A percentile compares a stretch with the other conserved stretches of the same genome.
phyloP scores from a whole-genome alignment of 2,329 filamentous ascomycete species.

The Botrytis galanthina region DNA sequence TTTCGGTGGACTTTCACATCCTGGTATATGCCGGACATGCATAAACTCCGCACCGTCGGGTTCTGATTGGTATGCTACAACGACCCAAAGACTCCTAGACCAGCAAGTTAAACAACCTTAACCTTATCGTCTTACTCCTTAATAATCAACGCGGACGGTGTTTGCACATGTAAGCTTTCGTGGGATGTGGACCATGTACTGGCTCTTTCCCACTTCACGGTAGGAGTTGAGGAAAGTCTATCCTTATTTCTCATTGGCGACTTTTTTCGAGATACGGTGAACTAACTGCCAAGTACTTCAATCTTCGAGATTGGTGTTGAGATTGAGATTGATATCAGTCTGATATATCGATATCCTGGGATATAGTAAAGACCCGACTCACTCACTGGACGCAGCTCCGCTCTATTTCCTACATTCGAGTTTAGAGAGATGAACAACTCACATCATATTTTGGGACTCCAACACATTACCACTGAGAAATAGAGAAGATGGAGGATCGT shows the following conservation, averaged over 20 bases:
- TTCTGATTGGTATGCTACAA: not conserved
- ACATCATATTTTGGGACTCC: not conserved
- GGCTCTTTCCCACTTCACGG: not conserved
- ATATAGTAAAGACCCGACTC: not conserved
- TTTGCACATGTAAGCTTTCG: not conserved
- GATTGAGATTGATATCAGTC: not conserved
- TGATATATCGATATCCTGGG: not conserved
- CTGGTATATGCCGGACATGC: slow-evolving; percentile 5
- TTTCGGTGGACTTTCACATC: not conserved
- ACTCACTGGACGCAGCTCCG: not conserved
- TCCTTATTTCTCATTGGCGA: not conserved
- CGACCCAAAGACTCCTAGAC: not conserved
- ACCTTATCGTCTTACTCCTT: not conserved
- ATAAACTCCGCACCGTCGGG: not conserved
- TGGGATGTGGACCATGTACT: not conserved
- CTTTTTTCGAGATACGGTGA: not conserved
- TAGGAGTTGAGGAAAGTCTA: not conserved
- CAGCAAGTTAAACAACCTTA: not conserved
- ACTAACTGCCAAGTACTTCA: not conserved
- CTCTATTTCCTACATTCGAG: not conserved
- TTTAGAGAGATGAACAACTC: not conserved
- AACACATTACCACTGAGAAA: not conserved
- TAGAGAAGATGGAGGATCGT: not conserved
- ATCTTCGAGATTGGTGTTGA: not conserved
- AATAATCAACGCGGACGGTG: not conserved